Evolutionary conservation across 306 rosid species (phyloP).

Genomic region (Fragaria ananassa): DNA sequence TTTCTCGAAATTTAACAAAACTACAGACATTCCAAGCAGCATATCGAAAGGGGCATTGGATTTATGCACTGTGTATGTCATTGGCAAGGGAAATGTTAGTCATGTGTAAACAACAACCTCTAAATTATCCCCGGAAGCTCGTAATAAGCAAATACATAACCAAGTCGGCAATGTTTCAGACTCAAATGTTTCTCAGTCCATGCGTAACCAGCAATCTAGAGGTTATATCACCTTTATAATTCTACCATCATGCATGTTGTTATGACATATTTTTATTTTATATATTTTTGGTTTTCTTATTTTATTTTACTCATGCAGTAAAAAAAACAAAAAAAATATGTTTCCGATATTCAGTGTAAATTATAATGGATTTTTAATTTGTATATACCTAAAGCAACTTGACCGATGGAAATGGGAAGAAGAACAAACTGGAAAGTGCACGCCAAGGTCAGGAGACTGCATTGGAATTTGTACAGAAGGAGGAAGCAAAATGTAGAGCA

Average conservation of each 20-base stretch:
- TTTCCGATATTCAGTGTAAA: not conserved
- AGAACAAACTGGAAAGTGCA: conserved; percentile 47
- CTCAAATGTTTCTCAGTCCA: conserved; percentile 4
- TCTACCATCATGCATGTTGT: not conserved
- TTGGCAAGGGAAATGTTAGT: conserved; percentile 65
- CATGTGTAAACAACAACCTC: conserved; percentile 42
- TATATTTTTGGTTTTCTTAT: no score
- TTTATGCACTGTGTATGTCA: conserved; percentile 72
- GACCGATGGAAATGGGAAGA: conserved; percentile 68
- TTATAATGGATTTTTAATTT: not conserved
- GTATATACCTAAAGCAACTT: conserved; percentile 51
- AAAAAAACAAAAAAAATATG: no score
- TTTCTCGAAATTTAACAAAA: conserved; percentile 35
- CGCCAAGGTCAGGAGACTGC: conserved; percentile 50
- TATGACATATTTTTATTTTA: not conserved
- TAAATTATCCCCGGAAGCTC: conserved; percentile 24
- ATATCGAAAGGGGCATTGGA: conserved; percentile 63
- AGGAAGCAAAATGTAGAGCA: conserved; percentile 48
- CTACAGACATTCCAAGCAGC: conserved; percentile 47
- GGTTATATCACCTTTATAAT: conserved; percentile 20
- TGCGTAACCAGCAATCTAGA: conserved; percentile 27
- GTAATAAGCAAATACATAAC: conserved; percentile 15
- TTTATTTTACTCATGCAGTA: no score
- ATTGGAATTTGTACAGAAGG: conserved; percentile 53
- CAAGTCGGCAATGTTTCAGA: conserved; percentile 13